Percentiles rank a stretch among this genome's conserved stretches.
Conservation (phyloP, 805 yeast genomes). For the Saturnispora sekii region DNA sequence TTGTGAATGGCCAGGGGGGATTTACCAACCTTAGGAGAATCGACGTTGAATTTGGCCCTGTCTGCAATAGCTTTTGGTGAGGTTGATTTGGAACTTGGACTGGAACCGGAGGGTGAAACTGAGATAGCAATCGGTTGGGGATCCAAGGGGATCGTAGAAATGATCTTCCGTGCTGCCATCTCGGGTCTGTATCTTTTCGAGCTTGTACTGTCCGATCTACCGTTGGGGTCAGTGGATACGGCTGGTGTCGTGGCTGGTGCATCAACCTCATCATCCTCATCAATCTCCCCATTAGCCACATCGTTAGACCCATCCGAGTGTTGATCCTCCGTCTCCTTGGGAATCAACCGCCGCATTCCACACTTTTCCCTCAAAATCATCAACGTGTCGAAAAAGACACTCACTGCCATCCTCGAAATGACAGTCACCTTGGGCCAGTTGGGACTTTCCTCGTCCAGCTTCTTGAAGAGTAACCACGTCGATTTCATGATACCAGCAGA, state of each 20-base stretch:
- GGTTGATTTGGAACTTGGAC: slow-evolving; percentile 10
- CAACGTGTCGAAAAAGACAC: slow-evolving; percentile 84
- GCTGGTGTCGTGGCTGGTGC: background rate
- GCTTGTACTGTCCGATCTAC: slow-evolving; percentile 11
- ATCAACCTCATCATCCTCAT: slow-evolving; percentile 4
- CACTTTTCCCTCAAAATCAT: slow-evolving; percentile 79
- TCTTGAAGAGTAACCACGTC: slow-evolving; percentile 80
- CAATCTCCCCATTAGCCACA: slow-evolving; percentile 19
- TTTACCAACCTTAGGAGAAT: slow-evolving; percentile 4
- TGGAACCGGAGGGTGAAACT: slow-evolving; percentile 16
- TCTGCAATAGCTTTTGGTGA: slow-evolving; percentile 11
- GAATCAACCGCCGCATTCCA: slow-evolving; percentile 65
- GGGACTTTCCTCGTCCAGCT: slow-evolving; percentile 46
- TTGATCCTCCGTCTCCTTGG: slow-evolving; percentile 14
- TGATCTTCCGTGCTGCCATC: slow-evolving; percentile 62
- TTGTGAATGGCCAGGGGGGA: slow-evolving; percentile 7
- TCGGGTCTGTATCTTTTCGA: slow-evolving; percentile 29
- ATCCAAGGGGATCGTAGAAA: slow-evolving; percentile 71
- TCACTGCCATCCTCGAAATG: slow-evolving; percentile 81
- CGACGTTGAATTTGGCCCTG: slow-evolving; percentile 9
- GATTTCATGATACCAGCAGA: slow-evolving; percentile 91
- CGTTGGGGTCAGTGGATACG: slow-evolving; percentile 19
- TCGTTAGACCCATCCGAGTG: slow-evolving; percentile 15
- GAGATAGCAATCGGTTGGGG: slow-evolving; percentile 59
- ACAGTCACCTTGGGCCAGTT: slow-evolving; percentile 42